Conservation (phyloP, 768 basidiomycete species). For the Asterophora lycoperdoides region DNA sequence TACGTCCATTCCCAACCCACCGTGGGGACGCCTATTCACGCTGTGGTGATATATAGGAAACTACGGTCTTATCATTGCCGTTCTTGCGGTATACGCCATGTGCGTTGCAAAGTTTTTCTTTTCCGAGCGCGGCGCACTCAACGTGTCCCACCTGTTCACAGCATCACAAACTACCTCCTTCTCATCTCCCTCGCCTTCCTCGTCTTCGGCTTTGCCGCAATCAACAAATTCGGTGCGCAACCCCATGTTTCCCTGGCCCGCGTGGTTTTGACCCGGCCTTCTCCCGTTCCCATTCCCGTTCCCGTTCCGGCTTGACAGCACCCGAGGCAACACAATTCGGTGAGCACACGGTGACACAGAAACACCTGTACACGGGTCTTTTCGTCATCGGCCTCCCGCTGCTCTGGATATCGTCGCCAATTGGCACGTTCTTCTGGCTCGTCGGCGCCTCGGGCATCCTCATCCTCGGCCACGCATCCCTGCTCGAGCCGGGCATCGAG, state of each 20-base stretch:
- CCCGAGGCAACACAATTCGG: constrained; percentile 84
- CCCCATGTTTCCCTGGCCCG: background rate
- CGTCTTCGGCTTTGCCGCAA: constrained; percentile 84
- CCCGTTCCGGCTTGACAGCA: constrained; percentile 36
- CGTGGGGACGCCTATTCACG: constrained; percentile 7
- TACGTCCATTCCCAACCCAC: too few relatives aligned
- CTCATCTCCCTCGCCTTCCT: constrained; percentile 84
- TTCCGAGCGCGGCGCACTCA: background rate
- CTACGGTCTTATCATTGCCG: constrained; percentile 74
- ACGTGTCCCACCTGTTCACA: constrained; percentile 24
- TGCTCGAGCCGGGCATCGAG: constrained; percentile 94
- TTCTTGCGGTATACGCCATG: constrained; percentile 85
- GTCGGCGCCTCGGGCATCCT: constrained; percentile 82
- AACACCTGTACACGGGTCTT: constrained; percentile 80
- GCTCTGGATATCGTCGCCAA: constrained; percentile 72
- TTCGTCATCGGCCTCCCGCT: constrained; percentile 92
- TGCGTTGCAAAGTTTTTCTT: constrained; percentile 28
- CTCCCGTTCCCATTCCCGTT: background rate
- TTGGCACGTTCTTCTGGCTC: constrained; percentile 90
- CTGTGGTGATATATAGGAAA: constrained; percentile 61
- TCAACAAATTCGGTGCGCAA: constrained; percentile 81
- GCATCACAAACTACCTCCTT: constrained; percentile 78
- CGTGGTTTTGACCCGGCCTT: background rate
- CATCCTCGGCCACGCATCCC: constrained; percentile 79
- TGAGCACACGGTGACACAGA: constrained; percentile 80